Evolutionary conservation across 345 rosid species (phyloP).

Genomic region (Gossypium turneri): DNA sequence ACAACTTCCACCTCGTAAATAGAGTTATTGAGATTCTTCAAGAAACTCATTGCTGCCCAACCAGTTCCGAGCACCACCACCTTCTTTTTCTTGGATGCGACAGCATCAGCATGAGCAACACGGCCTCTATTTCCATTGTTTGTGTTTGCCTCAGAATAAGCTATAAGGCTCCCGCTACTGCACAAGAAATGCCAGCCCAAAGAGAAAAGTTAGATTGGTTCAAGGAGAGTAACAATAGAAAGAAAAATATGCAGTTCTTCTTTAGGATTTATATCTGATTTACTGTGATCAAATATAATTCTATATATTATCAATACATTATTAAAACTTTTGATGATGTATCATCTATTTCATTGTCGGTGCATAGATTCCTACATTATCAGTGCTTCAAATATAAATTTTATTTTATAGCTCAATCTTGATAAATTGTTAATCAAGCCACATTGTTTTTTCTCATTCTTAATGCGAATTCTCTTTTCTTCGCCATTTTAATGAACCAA

Average conservation of each 20-base stretch:
- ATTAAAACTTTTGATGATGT: too few relatives aligned
- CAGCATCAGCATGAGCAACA: conserved; percentile 24
- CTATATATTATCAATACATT: too few relatives aligned
- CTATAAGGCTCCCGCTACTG: conserved; percentile 87
- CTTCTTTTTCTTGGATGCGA: conserved; percentile 65
- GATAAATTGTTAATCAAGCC: too few relatives aligned
- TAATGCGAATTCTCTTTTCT: not conserved
- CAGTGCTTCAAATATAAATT: too few relatives aligned
- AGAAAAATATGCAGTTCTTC: not conserved
- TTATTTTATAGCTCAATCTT: too few relatives aligned
- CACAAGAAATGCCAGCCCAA: conserved; percentile 12
- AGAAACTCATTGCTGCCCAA: conserved; percentile 94
- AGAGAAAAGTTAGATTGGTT: not conserved
- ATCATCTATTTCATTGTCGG: too few relatives aligned
- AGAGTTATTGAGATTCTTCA: conserved; percentile 65
- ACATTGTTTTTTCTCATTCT: not conserved
- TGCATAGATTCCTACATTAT: too few relatives aligned
- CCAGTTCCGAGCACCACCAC: conserved; percentile 97
- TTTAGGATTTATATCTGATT: not conserved
- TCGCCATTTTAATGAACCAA: conserved; percentile 1
- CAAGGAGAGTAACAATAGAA: not conserved
- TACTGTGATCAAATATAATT: too few relatives aligned
- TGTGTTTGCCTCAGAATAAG: conserved; percentile 68
- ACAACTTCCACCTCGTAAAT: conserved; percentile 77
- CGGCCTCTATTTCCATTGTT: not conserved